Percentiles rank a stretch among this genome's conserved stretches.
Conservation (phyloP, 2,329 filamentous ascomycete species). For the Allantophomopsis cytisporea region DNA sequence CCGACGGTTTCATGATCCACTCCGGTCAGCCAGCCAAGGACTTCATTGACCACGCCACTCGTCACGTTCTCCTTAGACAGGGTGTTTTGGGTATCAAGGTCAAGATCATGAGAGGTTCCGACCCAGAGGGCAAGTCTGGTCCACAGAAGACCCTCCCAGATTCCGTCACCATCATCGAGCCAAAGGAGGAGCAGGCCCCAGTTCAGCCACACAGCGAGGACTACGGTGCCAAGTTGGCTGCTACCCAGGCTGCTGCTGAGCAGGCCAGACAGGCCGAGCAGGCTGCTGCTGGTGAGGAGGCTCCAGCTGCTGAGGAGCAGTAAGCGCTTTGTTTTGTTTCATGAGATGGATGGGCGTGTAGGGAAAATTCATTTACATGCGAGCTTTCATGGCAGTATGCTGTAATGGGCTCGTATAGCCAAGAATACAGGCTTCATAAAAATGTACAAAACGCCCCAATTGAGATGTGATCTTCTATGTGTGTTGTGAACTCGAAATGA, state of each 20-base stretch:
- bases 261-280: constrained; percentile 40
- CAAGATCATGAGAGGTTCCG: constrained; percentile 99
- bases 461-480: not conserved
- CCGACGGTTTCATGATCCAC: constrained; percentile 99
- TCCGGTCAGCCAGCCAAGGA: constrained; percentile 98
- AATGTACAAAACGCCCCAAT: constrained; percentile 12
- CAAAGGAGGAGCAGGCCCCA: constrained; percentile 96
- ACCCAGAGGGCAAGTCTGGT: constrained; percentile 98
- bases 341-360: constrained; percentile 15
- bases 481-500: not conserved
- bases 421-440: constrained; percentile 10
- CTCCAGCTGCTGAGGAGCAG: constrained; percentile 26
- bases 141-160: constrained; percentile 96
- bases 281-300: constrained; percentile 31
- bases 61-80: constrained; percentile 98
- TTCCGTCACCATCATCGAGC: constrained; percentile 98
- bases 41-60: constrained; percentile 97
- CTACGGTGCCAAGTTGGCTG: constrained; percentile 85
- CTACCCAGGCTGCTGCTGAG: constrained; percentile 54
- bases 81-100: constrained; percentile 99
- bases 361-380: constrained; percentile 14
- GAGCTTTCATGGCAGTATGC: constrained; percentile 11
- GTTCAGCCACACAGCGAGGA: constrained; percentile 95
- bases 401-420: constrained; percentile 15
- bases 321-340: constrained; percentile 10